These are phyloP conservation scores for Kodamaea jinghongensis DNA, from an alignment of 805 yeast genomes.

Conservation along the genomic window DNA sequence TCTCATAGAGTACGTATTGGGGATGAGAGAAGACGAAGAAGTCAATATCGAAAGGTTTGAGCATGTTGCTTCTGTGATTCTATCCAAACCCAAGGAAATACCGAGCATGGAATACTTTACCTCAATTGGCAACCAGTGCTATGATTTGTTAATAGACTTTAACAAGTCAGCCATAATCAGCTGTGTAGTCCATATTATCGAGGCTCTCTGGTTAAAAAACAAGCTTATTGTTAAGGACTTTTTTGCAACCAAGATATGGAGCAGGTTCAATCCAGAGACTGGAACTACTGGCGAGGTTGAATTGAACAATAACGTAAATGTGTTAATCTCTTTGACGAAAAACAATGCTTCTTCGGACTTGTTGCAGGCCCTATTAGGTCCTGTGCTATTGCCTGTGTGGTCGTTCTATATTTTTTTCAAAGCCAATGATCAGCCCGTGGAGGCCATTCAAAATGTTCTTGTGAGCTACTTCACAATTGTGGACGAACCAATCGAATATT, in stretches of 20 bases:
- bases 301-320: constrained; percentile 63
- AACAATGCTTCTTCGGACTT: constrained; percentile 27
- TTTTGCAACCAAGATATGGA: constrained; percentile 51
- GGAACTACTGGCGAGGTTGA: constrained; percentile 31
- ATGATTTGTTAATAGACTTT: constrained; percentile 52
- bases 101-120: constrained; percentile 50
- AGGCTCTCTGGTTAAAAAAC: constrained; percentile 51
- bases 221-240: constrained; percentile 55
- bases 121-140: constrained; percentile 62
- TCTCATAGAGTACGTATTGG: constrained; percentile 72
- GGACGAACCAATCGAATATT: constrained; percentile 17
- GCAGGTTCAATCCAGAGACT: constrained; percentile 36
- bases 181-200: constrained; percentile 54
- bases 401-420: constrained; percentile 40
- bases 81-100: constrained; percentile 57
- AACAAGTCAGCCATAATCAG: constrained; percentile 61
- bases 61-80: constrained; percentile 61
- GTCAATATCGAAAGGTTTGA: constrained; percentile 64
- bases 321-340: constrained; percentile 59
- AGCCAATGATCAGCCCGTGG: constrained; percentile 26
- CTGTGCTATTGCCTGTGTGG: constrained; percentile 42
- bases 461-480: constrained; percentile 34
- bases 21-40: constrained; percentile 70
- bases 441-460: constrained; percentile 36
- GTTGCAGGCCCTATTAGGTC: constrained; percentile 23